Conservation (phyloP, 2,329 filamentous ascomycete species). For the Chlorencoelia australis region DNA sequence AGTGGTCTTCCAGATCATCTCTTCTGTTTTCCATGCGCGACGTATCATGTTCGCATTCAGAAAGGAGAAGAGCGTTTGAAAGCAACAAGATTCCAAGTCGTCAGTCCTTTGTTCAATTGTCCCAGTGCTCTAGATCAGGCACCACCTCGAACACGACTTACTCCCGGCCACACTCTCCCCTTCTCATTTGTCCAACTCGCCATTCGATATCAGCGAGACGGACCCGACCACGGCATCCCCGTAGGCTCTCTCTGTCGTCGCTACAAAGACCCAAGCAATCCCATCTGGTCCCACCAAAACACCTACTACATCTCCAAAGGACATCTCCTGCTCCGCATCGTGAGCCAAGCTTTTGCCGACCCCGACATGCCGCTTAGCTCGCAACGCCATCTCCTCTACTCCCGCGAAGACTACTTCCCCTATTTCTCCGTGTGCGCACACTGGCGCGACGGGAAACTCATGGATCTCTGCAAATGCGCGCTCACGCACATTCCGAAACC, state of each 20-base stretch:
- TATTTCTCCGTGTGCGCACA: constrained; percentile 54
- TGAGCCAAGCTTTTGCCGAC: constrained; percentile 41
- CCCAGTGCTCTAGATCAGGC: constrained; percentile 41
- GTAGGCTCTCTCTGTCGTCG: constrained; percentile 38
- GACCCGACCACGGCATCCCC: constrained; percentile 37
- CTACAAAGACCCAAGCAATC: constrained; percentile 38
- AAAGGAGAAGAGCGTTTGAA: constrained; percentile 43
- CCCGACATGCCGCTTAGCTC: constrained; percentile 40
- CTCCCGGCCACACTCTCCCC: constrained; percentile 43
- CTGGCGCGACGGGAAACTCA: constrained; percentile 51
- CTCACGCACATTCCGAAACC: constrained; percentile 44
- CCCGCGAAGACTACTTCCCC: constrained; percentile 48
- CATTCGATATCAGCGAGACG: constrained; percentile 38
- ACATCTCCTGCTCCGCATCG: constrained; percentile 47
- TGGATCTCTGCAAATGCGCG: constrained; percentile 51
- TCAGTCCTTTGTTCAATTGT: constrained; percentile 48
- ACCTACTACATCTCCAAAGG: constrained; percentile 43
- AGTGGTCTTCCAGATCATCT: constrained; percentile 42
- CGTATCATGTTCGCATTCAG: constrained; percentile 43
- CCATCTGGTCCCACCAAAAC: constrained; percentile 42
- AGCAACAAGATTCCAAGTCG: constrained; percentile 38
- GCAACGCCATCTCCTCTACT: constrained; percentile 47
- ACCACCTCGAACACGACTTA: constrained; percentile 42
- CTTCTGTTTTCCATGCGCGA: constrained; percentile 47
- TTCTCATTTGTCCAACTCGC: constrained; percentile 50